Conservation (phyloP, 2,329 filamentous ascomycete genomes). For the Plectosphaerella sp. region DNA sequence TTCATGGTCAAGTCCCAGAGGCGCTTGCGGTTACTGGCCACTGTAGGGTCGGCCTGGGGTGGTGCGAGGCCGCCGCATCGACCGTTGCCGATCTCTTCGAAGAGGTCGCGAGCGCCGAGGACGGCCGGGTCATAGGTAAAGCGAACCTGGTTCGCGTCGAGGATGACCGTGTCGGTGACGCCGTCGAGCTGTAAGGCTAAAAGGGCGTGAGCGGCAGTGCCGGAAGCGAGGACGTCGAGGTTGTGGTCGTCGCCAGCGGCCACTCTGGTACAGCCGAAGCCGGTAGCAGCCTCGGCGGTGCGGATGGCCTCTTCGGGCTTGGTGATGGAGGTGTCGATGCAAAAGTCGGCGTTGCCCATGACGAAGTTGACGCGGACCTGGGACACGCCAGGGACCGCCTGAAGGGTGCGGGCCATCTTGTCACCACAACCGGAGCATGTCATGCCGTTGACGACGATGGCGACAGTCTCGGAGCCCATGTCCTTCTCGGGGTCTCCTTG, state of each 20-base stretch:
- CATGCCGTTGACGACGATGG: constrained; percentile 27
- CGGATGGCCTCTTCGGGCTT: constrained; percentile 21
- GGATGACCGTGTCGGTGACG: constrained; percentile 16
- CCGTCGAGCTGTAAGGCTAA: constrained; percentile 14
- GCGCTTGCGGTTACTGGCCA: constrained; percentile 22
- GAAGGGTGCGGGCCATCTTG: constrained; percentile 24
- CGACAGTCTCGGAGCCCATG: constrained; percentile 18
- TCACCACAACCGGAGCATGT: constrained; percentile 30
- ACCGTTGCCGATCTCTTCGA: constrained; percentile 12
- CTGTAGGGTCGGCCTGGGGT: constrained; percentile 23
- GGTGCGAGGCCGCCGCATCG: constrained; percentile 21
- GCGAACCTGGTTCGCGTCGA: constrained; percentile 25
- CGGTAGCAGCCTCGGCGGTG: constrained; percentile 19
- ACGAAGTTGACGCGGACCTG: constrained; percentile 30
- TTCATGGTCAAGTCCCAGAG: constrained; percentile 26
- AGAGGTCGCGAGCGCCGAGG: constrained; percentile 24
- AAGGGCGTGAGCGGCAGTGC: constrained; percentile 14
- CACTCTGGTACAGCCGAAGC: constrained; percentile 21
- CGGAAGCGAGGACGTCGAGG: constrained; percentile 21
- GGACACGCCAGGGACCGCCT: constrained; percentile 20
- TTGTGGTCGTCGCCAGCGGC: constrained; percentile 19
- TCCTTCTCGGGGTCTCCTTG: background rate
- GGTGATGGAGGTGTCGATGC: constrained; percentile 16
- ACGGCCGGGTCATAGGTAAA: constrained; percentile 27
- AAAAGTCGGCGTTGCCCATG: constrained; percentile 29